Conservation (phyloP, 495 filamentous ascomycete genomes). For the Chaetomium tenue region DNA sequence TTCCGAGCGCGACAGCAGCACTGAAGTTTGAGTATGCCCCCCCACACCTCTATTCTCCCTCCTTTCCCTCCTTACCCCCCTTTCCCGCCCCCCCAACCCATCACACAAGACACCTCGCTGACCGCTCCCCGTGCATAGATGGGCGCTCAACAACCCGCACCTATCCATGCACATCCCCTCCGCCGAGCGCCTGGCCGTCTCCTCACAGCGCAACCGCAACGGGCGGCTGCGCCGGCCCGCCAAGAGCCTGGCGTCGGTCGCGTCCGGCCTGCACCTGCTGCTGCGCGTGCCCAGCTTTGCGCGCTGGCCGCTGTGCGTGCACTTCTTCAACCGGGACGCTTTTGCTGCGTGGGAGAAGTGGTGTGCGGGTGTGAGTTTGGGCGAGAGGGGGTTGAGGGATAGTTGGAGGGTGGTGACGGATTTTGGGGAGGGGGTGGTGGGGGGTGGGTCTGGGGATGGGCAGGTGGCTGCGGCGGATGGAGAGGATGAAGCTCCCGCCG, state of each 20-base stretch:
- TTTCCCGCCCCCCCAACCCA: too few species aligned
- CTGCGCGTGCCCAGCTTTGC: slow-evolving; percentile 73
- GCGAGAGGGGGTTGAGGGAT: slow-evolving; percentile 46
- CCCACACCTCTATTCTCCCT: too few species aligned
- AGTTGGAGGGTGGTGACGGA: slow-evolving; percentile 59
- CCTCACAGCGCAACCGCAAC: slow-evolving; percentile 39
- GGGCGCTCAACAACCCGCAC: slow-evolving; percentile 88
- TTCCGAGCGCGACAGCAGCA: slow-evolving; percentile 79
- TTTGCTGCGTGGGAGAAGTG: slow-evolving; percentile 64
- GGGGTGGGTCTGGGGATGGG: neutral
- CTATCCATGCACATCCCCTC: slow-evolving; percentile 67
- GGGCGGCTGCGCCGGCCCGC: slow-evolving; percentile 53
- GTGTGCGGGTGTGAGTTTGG: slow-evolving; percentile 51
- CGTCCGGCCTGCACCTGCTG: slow-evolving; percentile 76
- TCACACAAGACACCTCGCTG: neutral
- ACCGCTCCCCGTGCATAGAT: slow-evolving; percentile 51
- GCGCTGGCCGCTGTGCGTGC: slow-evolving; percentile 76
- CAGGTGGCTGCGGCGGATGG: neutral
- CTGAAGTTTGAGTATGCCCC: slow-evolving; percentile 92
- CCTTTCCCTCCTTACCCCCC: neutral
- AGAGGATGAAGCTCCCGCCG: slow-evolving; percentile 10
- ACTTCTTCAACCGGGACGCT: slow-evolving; percentile 75
- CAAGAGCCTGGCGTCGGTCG: slow-evolving; percentile 57
- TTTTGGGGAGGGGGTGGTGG: slow-evolving; percentile 30
- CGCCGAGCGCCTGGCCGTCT: slow-evolving; percentile 50